Evolutionary conservation across 768 basidiomycete species (phyloP).

Genomic region (Collybia mongolica): DNA sequence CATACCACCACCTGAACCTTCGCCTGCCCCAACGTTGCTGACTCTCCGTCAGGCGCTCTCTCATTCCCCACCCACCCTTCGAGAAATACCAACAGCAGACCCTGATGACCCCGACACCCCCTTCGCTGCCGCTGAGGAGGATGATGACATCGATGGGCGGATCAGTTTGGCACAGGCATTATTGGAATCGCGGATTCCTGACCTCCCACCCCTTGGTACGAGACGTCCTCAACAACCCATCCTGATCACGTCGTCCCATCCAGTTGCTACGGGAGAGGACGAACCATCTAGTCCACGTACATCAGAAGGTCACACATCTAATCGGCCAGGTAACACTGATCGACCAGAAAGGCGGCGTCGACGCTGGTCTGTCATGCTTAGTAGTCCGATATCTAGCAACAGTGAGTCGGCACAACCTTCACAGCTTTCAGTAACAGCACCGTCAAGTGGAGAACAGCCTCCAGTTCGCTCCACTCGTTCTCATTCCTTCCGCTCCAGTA

Average conservation of each 20-base stretch:
- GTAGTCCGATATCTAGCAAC: constrained; percentile 20
- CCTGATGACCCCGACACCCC: constrained; percentile 35
- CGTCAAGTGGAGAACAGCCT: constrained; percentile 22
- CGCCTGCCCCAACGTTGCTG: constrained; percentile 60
- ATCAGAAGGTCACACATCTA: constrained; percentile 37
- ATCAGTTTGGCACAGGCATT: constrained; percentile 75
- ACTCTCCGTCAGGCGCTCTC: constrained; percentile 66
- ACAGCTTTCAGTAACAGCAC: constrained; percentile 21
- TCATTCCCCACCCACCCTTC: constrained; percentile 36
- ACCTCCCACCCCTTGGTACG: constrained; percentile 70
- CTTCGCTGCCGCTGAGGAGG: constrained; percentile 46
- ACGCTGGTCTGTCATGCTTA: constrained; percentile 72
- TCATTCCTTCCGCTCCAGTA: constrained; percentile 38
- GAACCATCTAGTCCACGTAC: constrained; percentile 46
- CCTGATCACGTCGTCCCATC: constrained; percentile 47
- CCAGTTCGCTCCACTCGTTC: constrained; percentile 33
- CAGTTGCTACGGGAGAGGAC: constrained; percentile 37
- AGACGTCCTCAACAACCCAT: constrained; percentile 68
- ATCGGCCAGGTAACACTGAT: constrained; percentile 27
- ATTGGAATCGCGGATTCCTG: constrained; percentile 75
- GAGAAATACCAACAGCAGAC: constrained; percentile 16
- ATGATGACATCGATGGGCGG: constrained; percentile 61
- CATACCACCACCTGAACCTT: constrained; percentile 48
- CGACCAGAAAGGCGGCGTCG: constrained; percentile 48
- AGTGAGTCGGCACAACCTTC: constrained; percentile 19